These are phyloP conservation scores for Primulina tabacum DNA, from an alignment of 257 asterid species.

Conservation along the genomic window DNA sequence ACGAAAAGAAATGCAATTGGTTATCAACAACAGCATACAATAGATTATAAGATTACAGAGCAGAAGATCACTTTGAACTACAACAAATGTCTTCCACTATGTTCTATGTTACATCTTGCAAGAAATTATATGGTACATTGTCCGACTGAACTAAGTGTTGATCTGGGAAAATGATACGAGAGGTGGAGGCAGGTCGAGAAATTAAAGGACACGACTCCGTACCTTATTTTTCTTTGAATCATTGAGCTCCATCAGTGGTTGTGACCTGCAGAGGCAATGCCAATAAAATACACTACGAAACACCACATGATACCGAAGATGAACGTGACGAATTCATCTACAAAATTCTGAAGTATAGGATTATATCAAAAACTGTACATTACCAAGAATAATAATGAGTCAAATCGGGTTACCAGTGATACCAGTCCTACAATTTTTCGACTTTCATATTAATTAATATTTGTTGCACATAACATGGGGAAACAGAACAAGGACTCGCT, in stretches of 20 bases:
- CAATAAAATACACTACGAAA: slow-evolving; percentile 5
- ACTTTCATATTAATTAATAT: too few relatives aligned
- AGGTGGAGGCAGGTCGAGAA: background rate
- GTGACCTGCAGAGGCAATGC: slow-evolving; percentile 48
- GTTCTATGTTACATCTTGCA: slow-evolving; percentile 17
- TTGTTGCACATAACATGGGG: background rate
- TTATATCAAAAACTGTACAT: background rate
- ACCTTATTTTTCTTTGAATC: background rate
- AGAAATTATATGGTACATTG: slow-evolving; percentile 31
- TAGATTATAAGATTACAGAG: slow-evolving; percentile 11
- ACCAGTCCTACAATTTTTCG: background rate
- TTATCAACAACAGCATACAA: slow-evolving; percentile 25
- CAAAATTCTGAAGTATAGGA: background rate
- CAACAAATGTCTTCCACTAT: slow-evolving; percentile 20
- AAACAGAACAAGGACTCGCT: slow-evolving; percentile 3
- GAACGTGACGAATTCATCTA: slow-evolving; percentile 1
- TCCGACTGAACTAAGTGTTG: background rate
- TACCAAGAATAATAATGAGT: background rate
- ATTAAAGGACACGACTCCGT: background rate
- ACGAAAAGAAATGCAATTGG: background rate
- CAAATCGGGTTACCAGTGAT: background rate
- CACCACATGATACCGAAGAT: background rate
- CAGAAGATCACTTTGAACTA: slow-evolving; percentile 15
- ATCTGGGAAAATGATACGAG: background rate
- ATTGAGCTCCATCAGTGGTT: background rate